A percentile compares a stretch with the other conserved stretches of the same genome.
Conservation (phyloP, 2,329 filamentous ascomycete genomes). For the Fusarium phyllophilum region DNA sequence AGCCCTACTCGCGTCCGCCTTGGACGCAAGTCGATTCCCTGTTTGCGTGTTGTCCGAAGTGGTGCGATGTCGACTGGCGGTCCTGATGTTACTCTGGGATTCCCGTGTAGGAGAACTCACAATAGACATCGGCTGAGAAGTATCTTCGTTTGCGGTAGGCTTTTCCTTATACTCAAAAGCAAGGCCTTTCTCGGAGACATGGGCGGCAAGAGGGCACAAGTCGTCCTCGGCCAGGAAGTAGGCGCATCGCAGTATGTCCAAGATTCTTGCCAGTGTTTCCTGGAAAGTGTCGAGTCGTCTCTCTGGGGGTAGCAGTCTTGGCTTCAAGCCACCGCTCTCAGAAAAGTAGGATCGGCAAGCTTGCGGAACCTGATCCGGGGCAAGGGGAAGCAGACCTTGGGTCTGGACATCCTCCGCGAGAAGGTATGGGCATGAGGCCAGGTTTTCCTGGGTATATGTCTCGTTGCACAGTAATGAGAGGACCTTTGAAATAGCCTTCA, state of each 20-base stretch:
- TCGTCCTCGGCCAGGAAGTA: constrained; percentile 57
- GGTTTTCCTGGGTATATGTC: constrained; percentile 52
- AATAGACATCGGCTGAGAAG: constrained; percentile 26
- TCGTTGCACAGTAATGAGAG: constrained; percentile 60
- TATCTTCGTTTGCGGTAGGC: background rate
- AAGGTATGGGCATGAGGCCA: constrained; percentile 58
- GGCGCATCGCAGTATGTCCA: constrained; percentile 61
- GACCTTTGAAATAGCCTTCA: constrained; percentile 57
- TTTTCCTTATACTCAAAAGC: constrained; percentile 48
- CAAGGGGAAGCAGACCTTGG: constrained; percentile 57
- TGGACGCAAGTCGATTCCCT: constrained; percentile 5
- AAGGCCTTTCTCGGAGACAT: constrained; percentile 44
- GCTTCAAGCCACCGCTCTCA: constrained; percentile 52
- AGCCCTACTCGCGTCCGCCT: background rate
- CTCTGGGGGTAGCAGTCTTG: constrained; percentile 49
- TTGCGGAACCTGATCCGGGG: constrained; percentile 50
- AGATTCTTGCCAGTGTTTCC: constrained; percentile 58
- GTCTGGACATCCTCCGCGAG: constrained; percentile 62
- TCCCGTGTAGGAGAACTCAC: constrained; percentile 23
- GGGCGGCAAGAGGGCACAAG: constrained; percentile 51
- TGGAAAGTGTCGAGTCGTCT: constrained; percentile 46
- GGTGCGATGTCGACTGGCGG: constrained; percentile 17
- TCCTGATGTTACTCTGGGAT: constrained; percentile 13
- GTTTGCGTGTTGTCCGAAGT: constrained; percentile 15
- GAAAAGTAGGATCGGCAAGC: constrained; percentile 53